These are phyloP conservation scores for Tulasnella sp. DNA, from an alignment of 768 basidiomycete species.

Conservation along the genomic window DNA sequence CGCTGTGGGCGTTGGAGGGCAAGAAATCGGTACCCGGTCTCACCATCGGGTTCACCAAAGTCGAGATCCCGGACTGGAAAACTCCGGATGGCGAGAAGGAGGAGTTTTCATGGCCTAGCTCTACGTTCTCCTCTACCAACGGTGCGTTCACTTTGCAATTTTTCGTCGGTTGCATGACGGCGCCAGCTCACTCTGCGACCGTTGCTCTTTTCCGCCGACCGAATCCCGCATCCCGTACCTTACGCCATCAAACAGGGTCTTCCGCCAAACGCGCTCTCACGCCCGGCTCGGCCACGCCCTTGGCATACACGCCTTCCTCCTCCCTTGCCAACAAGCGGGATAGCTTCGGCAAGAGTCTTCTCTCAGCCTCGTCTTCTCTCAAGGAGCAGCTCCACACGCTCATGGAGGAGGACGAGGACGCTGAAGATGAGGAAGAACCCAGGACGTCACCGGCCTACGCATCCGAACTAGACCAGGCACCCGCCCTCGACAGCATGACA, in stretches of 20 bases:
- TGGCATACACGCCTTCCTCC: slow-evolving; percentile 29
- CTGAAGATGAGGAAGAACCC: slow-evolving; percentile 46
- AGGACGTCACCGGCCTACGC: slow-evolving; percentile 18
- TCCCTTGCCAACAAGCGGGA: slow-evolving; percentile 61
- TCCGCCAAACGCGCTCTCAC: slow-evolving; percentile 13
- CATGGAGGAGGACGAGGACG: slow-evolving; percentile 82
- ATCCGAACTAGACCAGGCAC: slow-evolving; percentile 22
- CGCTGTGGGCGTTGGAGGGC: slow-evolving; percentile 82
- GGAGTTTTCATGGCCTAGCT: slow-evolving; percentile 48
- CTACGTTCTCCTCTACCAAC: not conserved
- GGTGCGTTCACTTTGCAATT: not conserved
- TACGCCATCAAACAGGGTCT: slow-evolving; percentile 17
- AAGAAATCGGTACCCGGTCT: slow-evolving; percentile 46
- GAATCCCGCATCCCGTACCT: not conserved
- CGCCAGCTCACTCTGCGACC: not conserved
- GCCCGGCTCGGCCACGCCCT: slow-evolving; percentile 2
- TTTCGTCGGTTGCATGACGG: not conserved
- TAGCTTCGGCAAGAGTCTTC: slow-evolving; percentile 60
- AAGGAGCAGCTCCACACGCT: slow-evolving; percentile 75
- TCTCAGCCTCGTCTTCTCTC: slow-evolving; percentile 45
- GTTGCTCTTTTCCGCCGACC: slow-evolving; percentile 11
- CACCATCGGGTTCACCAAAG: slow-evolving; percentile 47
- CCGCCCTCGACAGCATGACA: slow-evolving; percentile 18
- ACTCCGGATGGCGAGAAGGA: slow-evolving; percentile 50
- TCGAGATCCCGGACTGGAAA: slow-evolving; percentile 73